phyloP scores from a whole-genome alignment of 1,284 basidiomycete species.

The Cutaneotrichosporon spelunceum region DNA sequence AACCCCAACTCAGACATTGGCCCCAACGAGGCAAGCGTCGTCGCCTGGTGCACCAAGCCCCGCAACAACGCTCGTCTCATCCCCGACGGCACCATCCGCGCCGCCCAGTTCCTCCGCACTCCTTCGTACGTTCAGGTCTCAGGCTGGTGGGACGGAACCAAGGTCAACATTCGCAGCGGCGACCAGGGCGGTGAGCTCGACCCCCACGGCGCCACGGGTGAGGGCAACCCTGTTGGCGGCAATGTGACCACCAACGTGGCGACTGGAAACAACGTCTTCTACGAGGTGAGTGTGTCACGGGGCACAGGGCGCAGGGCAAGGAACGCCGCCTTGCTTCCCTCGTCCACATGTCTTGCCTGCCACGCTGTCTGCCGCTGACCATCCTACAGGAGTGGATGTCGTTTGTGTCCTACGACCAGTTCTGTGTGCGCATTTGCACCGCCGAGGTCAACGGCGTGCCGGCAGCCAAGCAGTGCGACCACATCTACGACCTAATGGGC shows the following conservation, averaged over 20 bases:
- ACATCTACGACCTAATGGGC: constrained; percentile 52
- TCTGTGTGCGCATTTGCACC: constrained; percentile 53
- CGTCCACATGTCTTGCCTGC: background rate
- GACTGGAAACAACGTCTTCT: constrained; percentile 30
- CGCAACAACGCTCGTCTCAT: constrained; percentile 43
- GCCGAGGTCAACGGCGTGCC: constrained; percentile 44
- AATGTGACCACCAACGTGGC: constrained; percentile 53
- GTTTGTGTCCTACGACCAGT: constrained; percentile 51
- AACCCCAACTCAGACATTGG: constrained; percentile 41
- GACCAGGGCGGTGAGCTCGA: constrained; percentile 56
- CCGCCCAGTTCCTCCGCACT: constrained; percentile 48
- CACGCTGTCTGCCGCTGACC: background rate
- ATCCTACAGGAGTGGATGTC: constrained; percentile 54
- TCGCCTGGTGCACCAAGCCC: constrained; percentile 46
- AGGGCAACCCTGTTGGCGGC: constrained; percentile 57
- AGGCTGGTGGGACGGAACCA: constrained; percentile 52
- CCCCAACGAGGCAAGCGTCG: constrained; percentile 42
- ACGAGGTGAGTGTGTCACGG: constrained; percentile 47
- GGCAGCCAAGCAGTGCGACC: constrained; percentile 43
- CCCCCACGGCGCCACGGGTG: constrained; percentile 53
- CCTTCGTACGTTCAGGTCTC: constrained; percentile 54
- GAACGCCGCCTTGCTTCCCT: background rate
- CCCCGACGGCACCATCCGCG: constrained; percentile 47
- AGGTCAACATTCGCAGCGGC: constrained; percentile 46
- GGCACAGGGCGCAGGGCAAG: no score